Evolutionary conservation across 306 rosid species (phyloP), one percentile per base, ranked within the genome.

Genomic region (Mucuna pruriens): DNA sequence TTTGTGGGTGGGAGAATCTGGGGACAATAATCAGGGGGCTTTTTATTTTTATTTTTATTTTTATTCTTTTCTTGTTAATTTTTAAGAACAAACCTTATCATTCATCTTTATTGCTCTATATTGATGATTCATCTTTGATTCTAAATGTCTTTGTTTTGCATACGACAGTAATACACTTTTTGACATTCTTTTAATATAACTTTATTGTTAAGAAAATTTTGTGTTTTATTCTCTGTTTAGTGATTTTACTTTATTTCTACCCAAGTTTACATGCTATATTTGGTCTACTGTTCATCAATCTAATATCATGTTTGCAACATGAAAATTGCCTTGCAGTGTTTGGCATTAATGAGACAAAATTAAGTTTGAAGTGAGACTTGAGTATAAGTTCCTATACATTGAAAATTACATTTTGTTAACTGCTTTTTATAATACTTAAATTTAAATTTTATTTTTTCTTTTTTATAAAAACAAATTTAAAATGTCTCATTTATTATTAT

Each of bases 1-100:
- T 72, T 58, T 78, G 75, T 63, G 64, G 73, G 74, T 52, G 63
- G 80, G 84, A 58, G 75, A 79, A 73, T 52, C 49, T 44, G 55
- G 77, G 49, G 80, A 66, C 72, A 78, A 72, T 65, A 7, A 78
- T 65, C 54, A 5, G 4, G 26, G 5, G 16, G 9, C 4, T 45
- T 54, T 11, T 26, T n/a, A n/a, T n/a, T n/a, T n/a, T n/a, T n/a
- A n/a, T n/a, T n/a, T 3, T 1, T n/a, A 13, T 23, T 49, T 38
- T 17, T 36, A 1, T 36, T 36, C 11, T 25, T 25, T 0, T 5
- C 13, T 57, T 57, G 5, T 10, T 57, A 11, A 0, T 9, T 19
- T 66, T 19, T 38, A 9, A 38, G 6, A 66, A 20, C 6, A 10
- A n/a, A n/a, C 4, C 31, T 39, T 39, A 9, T 64, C 71, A 62